Percentiles rank a stretch among this genome's conserved stretches.
phyloP scores from a whole-genome alignment of 805 yeast genomes.

The Wickerhamomyces silvicola region DNA sequence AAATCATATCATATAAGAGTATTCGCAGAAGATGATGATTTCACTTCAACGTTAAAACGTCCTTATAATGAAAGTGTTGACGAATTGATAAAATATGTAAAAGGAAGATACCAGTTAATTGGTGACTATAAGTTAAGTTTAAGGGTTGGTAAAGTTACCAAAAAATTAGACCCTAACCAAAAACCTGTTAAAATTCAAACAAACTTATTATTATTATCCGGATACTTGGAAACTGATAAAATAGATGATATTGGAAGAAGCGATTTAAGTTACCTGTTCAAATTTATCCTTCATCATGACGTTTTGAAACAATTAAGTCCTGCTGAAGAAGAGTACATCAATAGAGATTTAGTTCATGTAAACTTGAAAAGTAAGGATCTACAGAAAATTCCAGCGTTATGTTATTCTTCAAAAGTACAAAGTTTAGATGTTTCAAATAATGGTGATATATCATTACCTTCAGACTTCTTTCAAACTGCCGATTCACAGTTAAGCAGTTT shows the following conservation, averaged over 20 bases:
- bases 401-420: slow-evolving; percentile 78
- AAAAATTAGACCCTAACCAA: slow-evolving; percentile 65
- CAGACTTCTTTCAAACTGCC: slow-evolving; percentile 73
- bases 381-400: slow-evolving; percentile 77
- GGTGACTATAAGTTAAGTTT: slow-evolving; percentile 73
- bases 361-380: slow-evolving; percentile 66
- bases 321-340: slow-evolving; percentile 64
- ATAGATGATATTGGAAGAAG: slow-evolving; percentile 75
- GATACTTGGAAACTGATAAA: slow-evolving; percentile 73
- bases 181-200: slow-evolving; percentile 74
- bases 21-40: slow-evolving; percentile 77
- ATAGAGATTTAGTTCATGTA: slow-evolving; percentile 65
- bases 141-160: slow-evolving; percentile 68
- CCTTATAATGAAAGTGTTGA: slow-evolving; percentile 71
- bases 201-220: slow-evolving; percentile 65
- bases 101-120: slow-evolving; percentile 66
- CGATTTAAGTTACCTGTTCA: slow-evolving; percentile 75
- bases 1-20: slow-evolving; percentile 54
- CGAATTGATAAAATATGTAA: slow-evolving; percentile 64
- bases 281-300: slow-evolving; percentile 65
- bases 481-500: slow-evolving; percentile 65
- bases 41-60: slow-evolving; percentile 73
- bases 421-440: slow-evolving; percentile 78
- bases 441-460: slow-evolving; percentile 77
- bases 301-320: slow-evolving; percentile 53